Conservation (phyloP, 768 basidiomycete genomes). For the Boletus subcaerulescens region DNA sequence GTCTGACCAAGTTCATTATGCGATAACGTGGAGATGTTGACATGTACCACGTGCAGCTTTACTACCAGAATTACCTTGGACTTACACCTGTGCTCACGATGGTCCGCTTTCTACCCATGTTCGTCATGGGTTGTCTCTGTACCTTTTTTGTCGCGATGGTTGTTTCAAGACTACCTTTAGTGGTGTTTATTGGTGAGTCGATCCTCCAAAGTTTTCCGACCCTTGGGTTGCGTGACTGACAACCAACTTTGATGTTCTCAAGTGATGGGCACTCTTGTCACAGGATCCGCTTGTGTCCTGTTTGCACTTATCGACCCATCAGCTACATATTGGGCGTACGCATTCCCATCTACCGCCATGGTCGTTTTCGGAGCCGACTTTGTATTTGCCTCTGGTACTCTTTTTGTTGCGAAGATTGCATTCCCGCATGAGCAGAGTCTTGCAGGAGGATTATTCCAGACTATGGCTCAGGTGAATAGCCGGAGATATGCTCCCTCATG, state of each 20-base stretch:
- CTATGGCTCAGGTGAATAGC: conserved; percentile 63
- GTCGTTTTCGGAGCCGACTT: conserved; percentile 78
- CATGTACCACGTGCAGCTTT: conserved; percentile 42
- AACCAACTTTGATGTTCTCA: not conserved
- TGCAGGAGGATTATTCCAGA: conserved; percentile 74
- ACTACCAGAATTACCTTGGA: conserved; percentile 63
- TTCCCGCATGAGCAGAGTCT: conserved; percentile 71
- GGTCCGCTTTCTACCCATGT: conserved; percentile 69
- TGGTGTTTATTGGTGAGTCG: conserved; percentile 52
- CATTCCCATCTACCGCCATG: conserved; percentile 64
- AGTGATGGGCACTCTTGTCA: conserved; percentile 57
- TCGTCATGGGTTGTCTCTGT: conserved; percentile 58
- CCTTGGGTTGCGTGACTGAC: not conserved
- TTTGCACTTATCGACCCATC: conserved; percentile 64
- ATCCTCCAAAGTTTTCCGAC: no score
- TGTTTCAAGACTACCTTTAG: conserved; percentile 52
- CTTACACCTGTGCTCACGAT: conserved; percentile 59
- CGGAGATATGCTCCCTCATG: not conserved
- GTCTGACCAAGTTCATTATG: conserved; percentile 17
- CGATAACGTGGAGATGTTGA: not conserved
- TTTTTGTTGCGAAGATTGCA: conserved; percentile 70
- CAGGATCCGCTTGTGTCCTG: conserved; percentile 55
- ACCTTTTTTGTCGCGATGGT: conserved; percentile 64
- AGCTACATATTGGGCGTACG: conserved; percentile 69
- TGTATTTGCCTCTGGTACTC: conserved; percentile 66